phyloP scores from a whole-genome alignment of 306 rosid genomes.

The Alnus rubra region DNA sequence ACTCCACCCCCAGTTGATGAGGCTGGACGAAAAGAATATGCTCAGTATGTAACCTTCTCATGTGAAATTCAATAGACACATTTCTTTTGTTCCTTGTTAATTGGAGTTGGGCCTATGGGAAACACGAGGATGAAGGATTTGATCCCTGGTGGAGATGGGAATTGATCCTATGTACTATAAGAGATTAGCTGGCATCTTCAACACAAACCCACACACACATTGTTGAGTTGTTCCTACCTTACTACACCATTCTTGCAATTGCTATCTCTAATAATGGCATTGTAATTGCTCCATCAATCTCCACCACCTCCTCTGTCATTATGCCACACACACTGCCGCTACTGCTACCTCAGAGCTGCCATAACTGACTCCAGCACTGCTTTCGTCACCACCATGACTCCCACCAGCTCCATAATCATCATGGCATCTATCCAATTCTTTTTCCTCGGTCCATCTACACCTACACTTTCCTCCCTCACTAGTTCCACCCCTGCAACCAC shows the following conservation, averaged over 20 bases:
- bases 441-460: not conserved
- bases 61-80: slow-evolving; percentile 16
- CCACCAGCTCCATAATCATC: not conserved
- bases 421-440: not conserved
- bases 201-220: not conserved
- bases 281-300: not conserved
- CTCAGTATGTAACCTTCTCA: slow-evolving; percentile 46
- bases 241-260: not conserved
- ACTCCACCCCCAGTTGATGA: slow-evolving; percentile 87
- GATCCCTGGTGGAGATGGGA: not conserved
- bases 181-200: not conserved
- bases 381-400: not conserved
- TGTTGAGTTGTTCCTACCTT: slow-evolving; percentile 7
- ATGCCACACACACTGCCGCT: not conserved
- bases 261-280: not conserved
- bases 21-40: slow-evolving; percentile 69
- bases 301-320: not conserved
- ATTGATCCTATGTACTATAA: not conserved
- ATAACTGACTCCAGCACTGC: not conserved
- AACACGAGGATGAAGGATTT: not conserved
- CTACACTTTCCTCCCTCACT: not conserved
- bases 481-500: slow-evolving; percentile 1
- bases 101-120: not conserved
- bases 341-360: not conserved
- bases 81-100: slow-evolving; percentile 15